Base-by-base conservation (phyloP, 2,329 filamentous ascomycete genomes). In the Epichloe uncinata region DNA sequence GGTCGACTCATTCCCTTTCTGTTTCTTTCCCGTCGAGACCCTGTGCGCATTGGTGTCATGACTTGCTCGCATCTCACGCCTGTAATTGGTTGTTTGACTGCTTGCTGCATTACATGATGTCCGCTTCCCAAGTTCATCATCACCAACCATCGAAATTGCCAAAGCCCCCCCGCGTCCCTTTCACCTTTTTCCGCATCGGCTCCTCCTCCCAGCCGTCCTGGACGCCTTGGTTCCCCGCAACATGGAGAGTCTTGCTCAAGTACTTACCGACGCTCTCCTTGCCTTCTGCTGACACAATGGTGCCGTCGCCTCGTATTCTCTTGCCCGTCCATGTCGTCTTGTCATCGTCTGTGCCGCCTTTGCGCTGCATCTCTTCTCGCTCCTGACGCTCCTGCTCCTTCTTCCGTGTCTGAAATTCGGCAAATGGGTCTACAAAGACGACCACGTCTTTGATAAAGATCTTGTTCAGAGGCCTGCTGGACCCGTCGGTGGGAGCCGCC, bases 321-420 rank as follows among this genome's bases (percentile, higher is more conserved):
- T 97, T 98, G 3, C 93, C 93, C 3, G 93, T 97, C 93, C 93
- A 98, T 3, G 93, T 98, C 2, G 87, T 84, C 63, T 79, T 81
- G 60, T 97, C 89, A 61, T 96, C 91, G 49, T 94, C 91, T 2
- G 82, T 85, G 3, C 85, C 86, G 30, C 86, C 87, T 49, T 73
- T 71, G 50, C 72, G 70, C 60, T 73, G 72, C 11, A 86, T 72
- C 57, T 83, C 78, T 53, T 82, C 82, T 52, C 78, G 76, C 49
- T 77, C 70, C 6, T 67, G 67, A 42, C 69, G 70, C 54, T 88
- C 84, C 50, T 75, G 72, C 50, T 85, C 77, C 42, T 74, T 73
- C 57, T 82, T 84, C 62, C 90, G 77, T 57, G 84, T 85, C 61
- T 88, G 73, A 61, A 95, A 98, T 67, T 97, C 91, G 53, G 89